These are phyloP conservation scores for Erythrophleum fordii DNA, from an alignment of 306 rosid genomes.

Conservation along the genomic window DNA sequence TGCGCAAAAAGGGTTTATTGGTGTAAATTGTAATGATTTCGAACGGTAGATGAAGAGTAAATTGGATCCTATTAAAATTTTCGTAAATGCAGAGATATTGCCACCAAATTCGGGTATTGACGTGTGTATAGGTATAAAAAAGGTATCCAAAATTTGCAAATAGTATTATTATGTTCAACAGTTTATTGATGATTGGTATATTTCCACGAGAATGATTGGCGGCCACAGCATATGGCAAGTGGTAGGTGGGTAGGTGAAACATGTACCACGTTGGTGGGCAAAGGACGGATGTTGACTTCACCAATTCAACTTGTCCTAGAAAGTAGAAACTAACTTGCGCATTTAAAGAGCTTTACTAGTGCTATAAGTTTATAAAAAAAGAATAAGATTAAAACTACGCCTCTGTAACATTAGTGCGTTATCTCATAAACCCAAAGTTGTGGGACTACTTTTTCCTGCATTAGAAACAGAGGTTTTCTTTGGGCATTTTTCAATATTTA, in stretches of 20 bases:
- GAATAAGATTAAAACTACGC: not conserved
- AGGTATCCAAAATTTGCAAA: not conserved
- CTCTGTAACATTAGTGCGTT: not conserved
- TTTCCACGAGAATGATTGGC: not conserved
- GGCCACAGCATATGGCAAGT: not conserved
- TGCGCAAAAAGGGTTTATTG: not conserved
- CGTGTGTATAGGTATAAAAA: not conserved
- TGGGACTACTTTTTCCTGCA: not conserved
- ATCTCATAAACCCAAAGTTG: not conserved
- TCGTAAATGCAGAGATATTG: not conserved
- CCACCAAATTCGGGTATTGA: not conserved
- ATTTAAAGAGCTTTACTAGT: not conserved
- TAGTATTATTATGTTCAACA: not conserved
- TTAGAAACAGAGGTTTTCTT: not conserved
- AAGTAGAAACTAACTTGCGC: not conserved
- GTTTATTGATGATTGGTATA: not conserved
- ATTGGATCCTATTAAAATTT: not conserved
- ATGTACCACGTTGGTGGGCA: constrained; percentile 22
- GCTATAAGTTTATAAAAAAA: not conserved
- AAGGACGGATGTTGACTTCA: constrained; percentile 17
- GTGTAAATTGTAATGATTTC: not conserved
- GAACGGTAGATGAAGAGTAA: not conserved
- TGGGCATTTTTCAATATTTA: not conserved
- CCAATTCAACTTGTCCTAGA: not conserved
- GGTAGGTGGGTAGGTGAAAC: not conserved